Conservation (phyloP, 306 rosid genomes). For the Gillenia trifoliata region DNA sequence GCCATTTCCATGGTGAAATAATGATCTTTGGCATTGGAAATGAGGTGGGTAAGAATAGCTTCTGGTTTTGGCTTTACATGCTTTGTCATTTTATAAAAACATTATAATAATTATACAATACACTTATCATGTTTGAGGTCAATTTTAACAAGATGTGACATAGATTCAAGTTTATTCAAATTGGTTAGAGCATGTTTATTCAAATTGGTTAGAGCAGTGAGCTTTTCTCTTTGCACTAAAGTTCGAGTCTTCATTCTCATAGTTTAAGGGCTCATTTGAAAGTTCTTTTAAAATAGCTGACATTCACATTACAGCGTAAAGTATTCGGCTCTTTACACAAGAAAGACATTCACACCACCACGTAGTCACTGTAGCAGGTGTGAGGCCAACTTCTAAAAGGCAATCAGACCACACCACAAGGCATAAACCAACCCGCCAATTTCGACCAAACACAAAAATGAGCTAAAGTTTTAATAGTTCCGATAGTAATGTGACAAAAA, state of each 20-base stretch:
- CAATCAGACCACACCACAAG: background rate
- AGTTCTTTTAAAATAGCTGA: too few species aligned
- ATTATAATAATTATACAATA: too few species aligned
- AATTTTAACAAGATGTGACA: background rate
- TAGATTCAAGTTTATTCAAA: background rate
- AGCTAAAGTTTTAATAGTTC: too few species aligned
- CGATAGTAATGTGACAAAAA: background rate
- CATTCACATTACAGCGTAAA: too few species aligned
- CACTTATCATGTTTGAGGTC: too few species aligned
- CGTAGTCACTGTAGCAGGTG: background rate
- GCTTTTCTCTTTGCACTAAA: too few species aligned
- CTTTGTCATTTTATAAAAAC: background rate
- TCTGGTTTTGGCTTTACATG: conserved; percentile 4
- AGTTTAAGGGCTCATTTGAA: too few species aligned
- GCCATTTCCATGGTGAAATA: background rate
- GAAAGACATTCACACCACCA: background rate
- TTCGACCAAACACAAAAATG: background rate
- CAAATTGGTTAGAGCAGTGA: too few species aligned
- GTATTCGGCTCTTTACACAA: background rate
- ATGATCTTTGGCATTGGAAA: background rate
- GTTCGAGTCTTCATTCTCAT: too few species aligned
- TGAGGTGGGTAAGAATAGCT: background rate
- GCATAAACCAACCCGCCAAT: too few species aligned
- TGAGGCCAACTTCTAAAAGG: background rate
- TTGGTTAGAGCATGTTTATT: too few species aligned